These are phyloP conservation scores for Botrytis tulipae DNA, from an alignment of 2,329 filamentous ascomycete genomes.

Conservation along the genomic window DNA sequence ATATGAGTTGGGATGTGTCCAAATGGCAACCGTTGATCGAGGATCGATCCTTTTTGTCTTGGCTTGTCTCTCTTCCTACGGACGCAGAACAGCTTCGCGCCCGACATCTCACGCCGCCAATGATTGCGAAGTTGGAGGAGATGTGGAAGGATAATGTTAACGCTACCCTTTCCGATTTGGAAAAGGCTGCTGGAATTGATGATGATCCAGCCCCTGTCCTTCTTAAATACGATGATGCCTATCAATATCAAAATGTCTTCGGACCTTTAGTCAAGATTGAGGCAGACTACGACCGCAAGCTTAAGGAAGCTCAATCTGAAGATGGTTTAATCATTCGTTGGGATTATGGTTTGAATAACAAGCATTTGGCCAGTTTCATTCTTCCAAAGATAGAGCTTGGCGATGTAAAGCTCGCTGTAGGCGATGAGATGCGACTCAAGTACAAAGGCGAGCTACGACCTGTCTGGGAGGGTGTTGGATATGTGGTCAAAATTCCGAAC, in stretches of 20 bases:
- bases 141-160: conserved; percentile 96
- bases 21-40: conserved; percentile 97
- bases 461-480: conserved; percentile 96
- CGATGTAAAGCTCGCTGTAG: conserved; percentile 95
- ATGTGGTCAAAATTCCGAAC: conserved; percentile 99
- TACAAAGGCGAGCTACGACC: conserved; percentile 92
- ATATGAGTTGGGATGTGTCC: conserved; percentile 99
- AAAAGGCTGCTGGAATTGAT: conserved; percentile 87
- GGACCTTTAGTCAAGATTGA: conserved; percentile 98
- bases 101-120: conserved; percentile 86
- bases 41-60: conserved; percentile 89
- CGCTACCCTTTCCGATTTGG: conserved; percentile 85
- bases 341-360: conserved; percentile 95
- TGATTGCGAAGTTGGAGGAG: conserved; percentile 94
- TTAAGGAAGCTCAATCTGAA: conserved; percentile 97
- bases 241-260: conserved; percentile 98
- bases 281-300: conserved; percentile 97
- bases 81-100: conserved; percentile 96
- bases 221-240: conserved; percentile 93
- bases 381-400: conserved; percentile 96
- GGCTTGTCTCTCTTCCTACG: conserved; percentile 85
- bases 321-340: conserved; percentile 92
- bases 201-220: conserved; percentile 93
- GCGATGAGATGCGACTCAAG: conserved; percentile 96
- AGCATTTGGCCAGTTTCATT: conserved; percentile 92